Conservation (phyloP, 768 basidiomycete genomes). For the Mycena kentingensis region DNA sequence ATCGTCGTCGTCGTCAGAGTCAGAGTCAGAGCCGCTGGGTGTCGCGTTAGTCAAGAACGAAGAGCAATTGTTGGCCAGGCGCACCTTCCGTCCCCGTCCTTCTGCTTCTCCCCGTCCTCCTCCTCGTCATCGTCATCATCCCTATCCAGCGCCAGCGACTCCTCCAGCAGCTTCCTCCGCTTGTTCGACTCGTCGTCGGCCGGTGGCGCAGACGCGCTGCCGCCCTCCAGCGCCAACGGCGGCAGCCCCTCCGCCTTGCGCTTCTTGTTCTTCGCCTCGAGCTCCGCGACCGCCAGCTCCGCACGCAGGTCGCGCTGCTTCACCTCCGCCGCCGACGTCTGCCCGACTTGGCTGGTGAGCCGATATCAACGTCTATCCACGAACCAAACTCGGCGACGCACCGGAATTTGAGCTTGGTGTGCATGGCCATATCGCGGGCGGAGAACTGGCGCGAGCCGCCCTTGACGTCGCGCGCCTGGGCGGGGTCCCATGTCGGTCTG, state of each 20-base stretch:
- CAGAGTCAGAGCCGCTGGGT: slow-evolving; percentile 52
- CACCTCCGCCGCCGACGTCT: slow-evolving; percentile 80
- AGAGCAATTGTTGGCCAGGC: slow-evolving; percentile 10
- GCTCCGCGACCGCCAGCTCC: slow-evolving; percentile 83
- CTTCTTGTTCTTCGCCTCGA: slow-evolving; percentile 88
- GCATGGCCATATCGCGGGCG: slow-evolving; percentile 89
- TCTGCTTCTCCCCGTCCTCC: slow-evolving; percentile 36
- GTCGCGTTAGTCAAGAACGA: neutral
- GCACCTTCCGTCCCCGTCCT: slow-evolving; percentile 49
- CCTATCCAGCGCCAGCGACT: slow-evolving; percentile 84
- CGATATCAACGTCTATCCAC: slow-evolving; percentile 2
- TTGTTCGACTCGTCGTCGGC: slow-evolving; percentile 70
- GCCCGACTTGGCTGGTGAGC: slow-evolving; percentile 75
- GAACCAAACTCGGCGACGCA: slow-evolving; percentile 33
- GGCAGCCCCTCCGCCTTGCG: slow-evolving; percentile 83
- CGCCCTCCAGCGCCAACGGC: slow-evolving; percentile 46
- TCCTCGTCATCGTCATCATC: slow-evolving; percentile 80
- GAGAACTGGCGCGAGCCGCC: slow-evolving; percentile 92
- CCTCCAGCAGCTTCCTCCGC: slow-evolving; percentile 83
- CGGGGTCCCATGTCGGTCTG: slow-evolving; percentile 97
- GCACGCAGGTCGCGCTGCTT: slow-evolving; percentile 76
- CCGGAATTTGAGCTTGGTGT: slow-evolving; percentile 99
- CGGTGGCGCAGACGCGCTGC: slow-evolving; percentile 23
- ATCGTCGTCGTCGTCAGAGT: slow-evolving; percentile 55
- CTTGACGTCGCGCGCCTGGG: slow-evolving; percentile 89